Evolutionary conservation across 1,284 basidiomycete genomes (phyloP).

Genomic region (Ustilago bromivora): DNA sequence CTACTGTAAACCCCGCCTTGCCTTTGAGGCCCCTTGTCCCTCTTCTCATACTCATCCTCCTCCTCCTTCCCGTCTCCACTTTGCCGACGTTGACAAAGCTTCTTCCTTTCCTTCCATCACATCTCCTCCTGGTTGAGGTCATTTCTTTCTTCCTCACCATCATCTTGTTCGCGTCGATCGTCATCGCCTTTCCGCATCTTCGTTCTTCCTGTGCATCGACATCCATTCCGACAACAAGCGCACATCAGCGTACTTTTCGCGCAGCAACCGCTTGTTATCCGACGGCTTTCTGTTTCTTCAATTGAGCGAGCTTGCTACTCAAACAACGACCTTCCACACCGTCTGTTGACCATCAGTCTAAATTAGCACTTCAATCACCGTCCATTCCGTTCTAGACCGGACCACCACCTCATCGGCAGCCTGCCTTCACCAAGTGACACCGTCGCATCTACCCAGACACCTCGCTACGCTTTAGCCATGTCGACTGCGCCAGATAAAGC

Average conservation of each 20-base stretch:
- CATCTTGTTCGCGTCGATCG: not conserved
- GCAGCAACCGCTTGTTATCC: no score
- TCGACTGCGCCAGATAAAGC: not conserved
- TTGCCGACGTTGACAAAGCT: not conserved
- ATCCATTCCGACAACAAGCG: not conserved
- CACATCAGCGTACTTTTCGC: not conserved
- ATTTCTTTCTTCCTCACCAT: constrained; percentile 11
- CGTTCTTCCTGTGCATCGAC: not conserved
- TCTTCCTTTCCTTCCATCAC: not conserved
- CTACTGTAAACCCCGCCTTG: constrained; percentile 1
- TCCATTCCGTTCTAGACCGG: not conserved
- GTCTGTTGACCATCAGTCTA: no score
- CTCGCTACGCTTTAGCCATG: not conserved
- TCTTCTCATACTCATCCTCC: not conserved
- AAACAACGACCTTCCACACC: no score
- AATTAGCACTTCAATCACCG: not conserved
- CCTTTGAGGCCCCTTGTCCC: not conserved
- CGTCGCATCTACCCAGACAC: no score
- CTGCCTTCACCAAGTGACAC: not conserved
- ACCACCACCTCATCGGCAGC: no score
- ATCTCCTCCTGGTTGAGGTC: constrained; percentile 4
- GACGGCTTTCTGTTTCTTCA: no score
- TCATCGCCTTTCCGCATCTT: not conserved
- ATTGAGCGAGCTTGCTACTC: no score
- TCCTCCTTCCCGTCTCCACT: not conserved